Conservation (phyloP, 495 filamentous ascomycete species). For the Annulohypoxylon stygium region DNA sequence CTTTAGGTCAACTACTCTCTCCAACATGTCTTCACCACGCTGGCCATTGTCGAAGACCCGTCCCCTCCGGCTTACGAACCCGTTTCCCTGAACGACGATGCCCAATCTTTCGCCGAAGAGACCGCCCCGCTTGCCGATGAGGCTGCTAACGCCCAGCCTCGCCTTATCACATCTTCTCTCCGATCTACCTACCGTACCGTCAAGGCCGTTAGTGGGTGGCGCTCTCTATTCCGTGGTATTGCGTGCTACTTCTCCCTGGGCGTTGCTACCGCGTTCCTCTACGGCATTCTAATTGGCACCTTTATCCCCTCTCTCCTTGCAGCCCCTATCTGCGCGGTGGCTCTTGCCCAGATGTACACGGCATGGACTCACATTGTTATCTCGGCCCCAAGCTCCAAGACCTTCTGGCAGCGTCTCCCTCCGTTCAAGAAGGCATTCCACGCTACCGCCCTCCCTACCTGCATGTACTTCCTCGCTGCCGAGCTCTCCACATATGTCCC, state of each 20-base stretch:
- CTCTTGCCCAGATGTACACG: conserved; percentile 55
- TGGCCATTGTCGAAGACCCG: conserved; percentile 65
- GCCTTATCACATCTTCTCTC: conserved; percentile 59
- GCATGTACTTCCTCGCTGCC: conserved; percentile 52
- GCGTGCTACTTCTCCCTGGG: conserved; percentile 43
- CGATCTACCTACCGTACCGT: conserved; percentile 58
- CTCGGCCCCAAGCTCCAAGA: conserved; percentile 52
- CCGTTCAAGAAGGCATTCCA: conserved; percentile 58
- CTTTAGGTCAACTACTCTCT: conserved; percentile 58
- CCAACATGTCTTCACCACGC: conserved; percentile 55
- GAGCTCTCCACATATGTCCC: conserved; percentile 47
- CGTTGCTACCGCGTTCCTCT: conserved; percentile 35
- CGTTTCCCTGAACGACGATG: conserved; percentile 54
- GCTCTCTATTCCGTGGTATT: conserved; percentile 58
- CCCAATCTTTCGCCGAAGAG: conserved; percentile 45
- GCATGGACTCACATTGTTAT: conserved; percentile 63
- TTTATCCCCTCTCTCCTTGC: conserved; percentile 52
- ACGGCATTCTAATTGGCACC: conserved; percentile 36
- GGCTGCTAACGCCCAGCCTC: conserved; percentile 41
- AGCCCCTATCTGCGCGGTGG: conserved; percentile 51
- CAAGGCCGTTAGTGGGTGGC: conserved; percentile 54
- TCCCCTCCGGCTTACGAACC: conserved; percentile 62
- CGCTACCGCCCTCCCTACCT: conserved; percentile 58
- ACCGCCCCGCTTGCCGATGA: conserved; percentile 44
- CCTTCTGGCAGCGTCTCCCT: conserved; percentile 61